Percentiles rank a stretch among this genome's conserved stretches.
These are phyloP conservation scores for Adansonia digitata DNA, from an alignment of 345 rosid genomes.

Conservation along the genomic window DNA sequence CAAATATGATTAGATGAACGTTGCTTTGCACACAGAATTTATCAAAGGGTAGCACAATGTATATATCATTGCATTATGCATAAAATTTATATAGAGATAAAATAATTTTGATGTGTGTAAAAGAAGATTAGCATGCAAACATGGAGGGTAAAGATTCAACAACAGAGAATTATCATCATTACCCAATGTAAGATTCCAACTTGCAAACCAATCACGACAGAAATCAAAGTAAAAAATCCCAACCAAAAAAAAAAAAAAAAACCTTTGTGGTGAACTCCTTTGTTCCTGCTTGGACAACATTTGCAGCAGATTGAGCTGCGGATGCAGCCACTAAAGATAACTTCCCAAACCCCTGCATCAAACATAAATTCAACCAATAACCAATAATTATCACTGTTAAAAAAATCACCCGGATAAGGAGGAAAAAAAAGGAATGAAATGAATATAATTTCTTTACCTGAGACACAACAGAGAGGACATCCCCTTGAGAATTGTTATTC, in stretches of 20 bases:
- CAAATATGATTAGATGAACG: neutral
- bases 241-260: neutral
- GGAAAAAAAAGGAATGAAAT: neutral
- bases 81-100: neutral
- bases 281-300: slow-evolving; percentile 75
- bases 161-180: neutral
- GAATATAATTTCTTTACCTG: slow-evolving; percentile 45
- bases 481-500: slow-evolving; percentile 51
- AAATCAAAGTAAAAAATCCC: neutral
- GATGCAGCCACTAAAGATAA: slow-evolving; percentile 80
- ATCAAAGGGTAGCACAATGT: neutral
- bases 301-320: slow-evolving; percentile 79
- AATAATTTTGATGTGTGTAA: neutral
- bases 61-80: neutral
- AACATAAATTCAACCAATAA: slow-evolving; percentile 5
- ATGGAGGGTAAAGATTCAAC: neutral
- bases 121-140: neutral
- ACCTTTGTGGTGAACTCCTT: slow-evolving; percentile 77
- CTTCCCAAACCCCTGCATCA: slow-evolving; percentile 65
- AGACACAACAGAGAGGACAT: slow-evolving; percentile 69
- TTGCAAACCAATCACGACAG: neutral
- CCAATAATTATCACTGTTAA: neutral
- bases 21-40: neutral
- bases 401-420: neutral
- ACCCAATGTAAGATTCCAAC: neutral